phyloP scores from a whole-genome alignment of 345 rosid species.

The Lepidium didymum region DNA sequence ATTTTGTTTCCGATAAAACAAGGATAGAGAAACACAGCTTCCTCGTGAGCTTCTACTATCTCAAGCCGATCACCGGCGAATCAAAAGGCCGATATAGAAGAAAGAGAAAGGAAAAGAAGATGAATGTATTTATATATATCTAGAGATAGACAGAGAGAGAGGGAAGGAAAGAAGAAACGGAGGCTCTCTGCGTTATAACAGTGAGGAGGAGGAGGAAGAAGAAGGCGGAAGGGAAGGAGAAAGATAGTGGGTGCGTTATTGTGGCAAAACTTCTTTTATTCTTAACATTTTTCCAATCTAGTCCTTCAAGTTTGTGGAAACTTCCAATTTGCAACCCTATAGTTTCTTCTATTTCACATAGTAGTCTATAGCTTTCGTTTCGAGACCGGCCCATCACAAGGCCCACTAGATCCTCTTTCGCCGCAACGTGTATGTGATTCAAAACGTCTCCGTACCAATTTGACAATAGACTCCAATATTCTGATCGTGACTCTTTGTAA shows the following conservation, averaged over 20 bases:
- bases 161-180: neutral
- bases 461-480: neutral
- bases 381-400: constrained; percentile 2
- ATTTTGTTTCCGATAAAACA: neutral
- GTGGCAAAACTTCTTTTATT: constrained; percentile 20
- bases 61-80: neutral
- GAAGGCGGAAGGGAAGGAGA: constrained; percentile 8
- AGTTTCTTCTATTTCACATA: neutral
- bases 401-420: constrained; percentile 8
- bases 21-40: neutral
- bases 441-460: constrained; percentile 9
- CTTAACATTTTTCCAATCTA: neutral
- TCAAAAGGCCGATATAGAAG: neutral
- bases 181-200: constrained; percentile 25
- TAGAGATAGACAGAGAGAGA: neutral
- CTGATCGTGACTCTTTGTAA: neutral
- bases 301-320: neutral
- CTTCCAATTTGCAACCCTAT: neutral
- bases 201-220: constrained; percentile 17
- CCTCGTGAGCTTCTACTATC: neutral
- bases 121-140: neutral
- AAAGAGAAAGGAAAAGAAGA: neutral
- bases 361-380: neutral
- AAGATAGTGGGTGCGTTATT: constrained; percentile 33
- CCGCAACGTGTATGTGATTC: neutral